Percentiles rank a stretch among this genome's conserved stretches.
These are phyloP conservation scores for Tuber umbilicatum DNA, from an alignment of 495 filamentous ascomycete genomes.

Conservation along the genomic window DNA sequence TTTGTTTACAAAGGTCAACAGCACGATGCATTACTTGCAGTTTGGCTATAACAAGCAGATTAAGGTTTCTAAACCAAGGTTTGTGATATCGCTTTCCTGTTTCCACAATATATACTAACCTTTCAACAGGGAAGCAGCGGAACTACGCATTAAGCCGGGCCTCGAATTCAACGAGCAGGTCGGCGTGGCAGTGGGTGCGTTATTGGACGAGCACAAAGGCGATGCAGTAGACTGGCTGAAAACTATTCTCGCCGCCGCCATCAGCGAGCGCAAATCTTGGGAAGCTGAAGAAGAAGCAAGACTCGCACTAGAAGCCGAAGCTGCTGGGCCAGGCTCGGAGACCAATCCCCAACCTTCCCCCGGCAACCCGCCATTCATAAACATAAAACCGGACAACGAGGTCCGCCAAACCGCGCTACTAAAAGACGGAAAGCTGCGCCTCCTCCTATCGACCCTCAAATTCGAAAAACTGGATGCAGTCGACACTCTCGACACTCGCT, in stretches of 20 bases:
- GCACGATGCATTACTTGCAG: conserved; percentile 77
- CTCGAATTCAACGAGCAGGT: conserved; percentile 63
- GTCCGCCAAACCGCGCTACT: conserved; percentile 67
- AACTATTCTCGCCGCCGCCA: conserved; percentile 58
- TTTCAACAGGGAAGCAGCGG: conserved; percentile 48
- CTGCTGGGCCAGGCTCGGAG: conserved; percentile 43
- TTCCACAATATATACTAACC: conserved; percentile 3
- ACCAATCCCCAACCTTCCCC: conserved; percentile 41
- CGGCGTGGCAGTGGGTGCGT: conserved; percentile 65
- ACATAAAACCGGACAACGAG: conserved; percentile 63
- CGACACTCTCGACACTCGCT: conserved; percentile 62
- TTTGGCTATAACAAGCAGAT: conserved; percentile 83
- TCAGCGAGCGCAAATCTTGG: conserved; percentile 71
- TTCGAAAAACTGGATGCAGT: conserved; percentile 54
- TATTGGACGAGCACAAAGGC: conserved; percentile 67
- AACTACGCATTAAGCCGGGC: conserved; percentile 71
- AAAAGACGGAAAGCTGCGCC: conserved; percentile 80
- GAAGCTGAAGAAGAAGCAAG: conserved; percentile 61
- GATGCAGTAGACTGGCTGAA: conserved; percentile 79
- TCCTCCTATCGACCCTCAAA: conserved; percentile 72
- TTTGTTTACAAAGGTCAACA: conserved; percentile 86
- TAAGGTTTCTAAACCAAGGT: conserved; percentile 47
- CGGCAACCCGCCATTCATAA: conserved; percentile 51
- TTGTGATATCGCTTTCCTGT: background rate
- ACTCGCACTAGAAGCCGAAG: conserved; percentile 45